Conservation (phyloP, 192 early-diverging fungal genomes). For the Backusella tarrabulga region DNA sequence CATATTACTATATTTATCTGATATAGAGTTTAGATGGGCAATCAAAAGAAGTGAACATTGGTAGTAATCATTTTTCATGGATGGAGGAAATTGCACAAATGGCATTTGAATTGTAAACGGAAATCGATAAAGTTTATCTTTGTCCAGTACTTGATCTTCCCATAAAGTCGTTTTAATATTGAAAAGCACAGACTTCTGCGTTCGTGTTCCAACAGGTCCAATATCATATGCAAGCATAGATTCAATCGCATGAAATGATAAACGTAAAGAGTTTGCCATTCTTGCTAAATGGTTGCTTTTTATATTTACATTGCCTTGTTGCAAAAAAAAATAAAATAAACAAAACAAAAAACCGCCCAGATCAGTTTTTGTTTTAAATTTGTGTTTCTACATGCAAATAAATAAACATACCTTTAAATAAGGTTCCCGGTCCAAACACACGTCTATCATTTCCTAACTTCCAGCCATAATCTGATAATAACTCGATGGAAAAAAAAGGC, state of each 20-base stretch:
- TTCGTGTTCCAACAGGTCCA: not conserved
- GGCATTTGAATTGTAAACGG: conserved; percentile 3
- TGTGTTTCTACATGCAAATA: not conserved
- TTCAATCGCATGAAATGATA: not conserved
- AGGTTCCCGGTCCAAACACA: not conserved
- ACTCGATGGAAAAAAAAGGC: not conserved
- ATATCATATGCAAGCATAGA: conserved; percentile 4
- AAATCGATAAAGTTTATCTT: not conserved
- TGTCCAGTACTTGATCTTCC: not conserved
- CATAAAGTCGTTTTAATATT: not conserved
- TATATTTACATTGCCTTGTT: not conserved
- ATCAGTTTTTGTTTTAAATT: not conserved
- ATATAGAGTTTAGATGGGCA: not conserved
- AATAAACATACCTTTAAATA: not conserved
- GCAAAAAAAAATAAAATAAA: not conserved
- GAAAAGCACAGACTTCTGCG: not conserved
- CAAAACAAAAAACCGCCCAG: not conserved
- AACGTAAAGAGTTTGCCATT: not conserved
- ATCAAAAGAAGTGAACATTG: not conserved
- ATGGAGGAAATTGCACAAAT: conserved; percentile 8
- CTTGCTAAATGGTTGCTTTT: not conserved
- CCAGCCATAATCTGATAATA: conserved; percentile 11
- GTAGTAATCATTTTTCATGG: not conserved
- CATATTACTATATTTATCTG: not conserved
- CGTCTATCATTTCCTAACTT: not conserved